Base-by-base conservation (phyloP, 345 rosid species). In the Rhodamnia argentea region DNA sequence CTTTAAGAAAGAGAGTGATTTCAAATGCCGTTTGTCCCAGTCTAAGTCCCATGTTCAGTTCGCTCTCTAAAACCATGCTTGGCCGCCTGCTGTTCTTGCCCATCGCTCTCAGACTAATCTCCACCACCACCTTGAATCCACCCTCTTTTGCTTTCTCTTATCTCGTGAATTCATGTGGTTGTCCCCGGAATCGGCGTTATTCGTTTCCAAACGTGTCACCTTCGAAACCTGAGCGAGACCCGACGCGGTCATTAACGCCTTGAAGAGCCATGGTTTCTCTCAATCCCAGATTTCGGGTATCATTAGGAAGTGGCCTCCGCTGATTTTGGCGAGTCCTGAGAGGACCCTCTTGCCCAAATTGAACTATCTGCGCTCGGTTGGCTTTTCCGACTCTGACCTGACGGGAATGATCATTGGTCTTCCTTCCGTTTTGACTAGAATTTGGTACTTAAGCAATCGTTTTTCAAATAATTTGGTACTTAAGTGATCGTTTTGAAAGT, bases 331-430 rank as follows among this genome's bases (percentile, higher is more conserved):
- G 51, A 74, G 56, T 7, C 92, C 89, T 10, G 90, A 75, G 56
- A 88, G 81, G 44, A 89, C 47, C 60, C 87, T 92, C 85, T 16
- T 83, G 50, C 94, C 93, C 82, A 92, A 92, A 70, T 44, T 92
- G 7, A 84, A 92, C 22, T 90, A 89, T 62, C 86, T 92, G 57
- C 20, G 15, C 56, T 90, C 93, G 12, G 86, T 53, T 81, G 93
- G 92, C 6, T 11, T 88, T 40, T 89, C 92, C 26, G 44, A 32
- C n/a, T 4, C 84, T 14, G 91, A 87, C 2, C 44, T 90, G n/a
- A 83, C 57, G 14, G 55, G 37, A 22, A 37, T 88, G 32, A 57
- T 89, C 10, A 27, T 51, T 60, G 10, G 0, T 15, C 14, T 16
- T 86, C 88, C 90, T 2, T 2, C 15, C 26, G 4, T 88, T 51